Conservation (phyloP, 164 flowering plant genomes). For the Umbellularia californica region DNA sequence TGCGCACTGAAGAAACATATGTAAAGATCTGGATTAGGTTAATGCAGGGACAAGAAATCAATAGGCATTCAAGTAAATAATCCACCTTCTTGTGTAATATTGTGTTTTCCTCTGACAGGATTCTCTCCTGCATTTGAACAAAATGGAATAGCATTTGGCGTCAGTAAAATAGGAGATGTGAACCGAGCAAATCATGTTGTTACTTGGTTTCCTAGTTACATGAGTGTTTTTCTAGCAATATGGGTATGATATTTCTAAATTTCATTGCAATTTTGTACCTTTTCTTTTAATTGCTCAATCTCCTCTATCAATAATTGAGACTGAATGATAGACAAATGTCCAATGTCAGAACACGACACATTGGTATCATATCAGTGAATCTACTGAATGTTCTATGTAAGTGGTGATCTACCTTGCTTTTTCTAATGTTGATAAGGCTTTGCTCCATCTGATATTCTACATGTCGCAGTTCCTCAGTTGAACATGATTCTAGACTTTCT, state of each 20-base stretch:
- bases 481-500: slow-evolving; percentile 52
- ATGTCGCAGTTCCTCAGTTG: slow-evolving; percentile 61
- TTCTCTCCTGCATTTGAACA: slow-evolving; percentile 43
- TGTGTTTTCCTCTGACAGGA: slow-evolving; percentile 56
- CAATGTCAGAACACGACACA: background rate
- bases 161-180: background rate
- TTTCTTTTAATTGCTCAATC: slow-evolving; percentile 49
- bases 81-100: slow-evolving; percentile 52
- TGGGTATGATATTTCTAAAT: background rate
- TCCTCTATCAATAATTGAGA: slow-evolving; percentile 54
- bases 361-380: background rate
- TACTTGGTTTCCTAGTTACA: too few species aligned
- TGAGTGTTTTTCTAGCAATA: background rate
- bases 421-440: slow-evolving; percentile 49
- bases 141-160: background rate
- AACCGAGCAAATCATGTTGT: too few species aligned
- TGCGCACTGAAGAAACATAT: background rate
- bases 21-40: background rate
- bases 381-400: background rate
- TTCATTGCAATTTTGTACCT: slow-evolving; percentile 34
- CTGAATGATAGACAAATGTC: slow-evolving; percentile 29
- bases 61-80: background rate
- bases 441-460: slow-evolving; percentile 60
- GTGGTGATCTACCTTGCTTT: slow-evolving; percentile 43
- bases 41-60: background rate